Base-by-base conservation (phyloP, 139 green algal species). In the Coelastrella sp. region DNA sequence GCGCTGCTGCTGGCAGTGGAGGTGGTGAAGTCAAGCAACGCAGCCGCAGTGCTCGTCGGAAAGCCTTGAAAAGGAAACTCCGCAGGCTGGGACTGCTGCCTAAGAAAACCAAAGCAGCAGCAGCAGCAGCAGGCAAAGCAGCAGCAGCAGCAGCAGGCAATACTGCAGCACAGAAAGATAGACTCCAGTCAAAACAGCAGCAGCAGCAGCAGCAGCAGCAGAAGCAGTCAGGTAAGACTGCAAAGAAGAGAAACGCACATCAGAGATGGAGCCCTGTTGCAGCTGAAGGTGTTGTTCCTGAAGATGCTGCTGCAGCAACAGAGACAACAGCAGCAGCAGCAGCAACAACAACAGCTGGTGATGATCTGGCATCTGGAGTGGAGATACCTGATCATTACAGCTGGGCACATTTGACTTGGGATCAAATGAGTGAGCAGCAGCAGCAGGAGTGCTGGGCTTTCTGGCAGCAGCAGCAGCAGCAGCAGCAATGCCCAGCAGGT, bases 1-100 rank as follows among this genome's bases (percentile, higher is more conserved):
- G n/a, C n/a, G 48, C 74, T 68, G 74, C 74, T 34, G 50, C 43
- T 45, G 50, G 4, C 13, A 41, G 8, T 34, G 51, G 9, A 21
- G 76, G 23, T 60, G 76, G 25, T 45, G 34, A 57, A 40, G 82
- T 13, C 43, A 73, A 64, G 51, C 41, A 35, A 19, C 53, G 59
- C 7, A 89, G 85, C 60, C 85, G 88, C 69, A 91, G 88, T 71
- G 85, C 88, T 9, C 85, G 88, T 3, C 64, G 88, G 1, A 91
- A 91, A 80, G 81, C 88, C 5, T 9, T n/a, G 13, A 88, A 88
- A 60, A 68, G 88, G 8, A 59, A 43, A 43, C 76, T 91, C n/a
- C 48, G 71, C 32, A 69, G 88, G 32, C 66, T 60, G 1, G 88
- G 88, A 4, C 60, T 88, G 21, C 51, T 91, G 85, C 88, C 88